phyloP scores from a whole-genome alignment of 345 rosid genomes.

The Raphanus sativus region DNA sequence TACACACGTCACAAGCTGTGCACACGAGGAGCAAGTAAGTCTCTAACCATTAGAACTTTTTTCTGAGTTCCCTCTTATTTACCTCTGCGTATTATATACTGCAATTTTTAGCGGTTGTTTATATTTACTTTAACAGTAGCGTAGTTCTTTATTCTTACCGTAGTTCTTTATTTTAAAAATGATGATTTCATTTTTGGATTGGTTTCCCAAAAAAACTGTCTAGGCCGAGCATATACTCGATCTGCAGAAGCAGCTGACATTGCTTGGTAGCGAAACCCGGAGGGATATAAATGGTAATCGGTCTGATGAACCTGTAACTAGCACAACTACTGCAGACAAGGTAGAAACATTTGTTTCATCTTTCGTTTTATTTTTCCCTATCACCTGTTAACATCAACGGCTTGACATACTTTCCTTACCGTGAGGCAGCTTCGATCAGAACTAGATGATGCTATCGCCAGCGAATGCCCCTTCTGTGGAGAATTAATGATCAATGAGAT shows the following conservation, averaged over 20 bases:
- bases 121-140: not conserved
- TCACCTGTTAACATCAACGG: not conserved
- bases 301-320: conserved; percentile 60
- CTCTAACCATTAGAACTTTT: not conserved
- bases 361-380: not conserved
- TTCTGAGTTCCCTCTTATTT: conserved; percentile 11
- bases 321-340: conserved; percentile 74
- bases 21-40: conserved; percentile 37
- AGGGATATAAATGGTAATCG: conserved; percentile 64
- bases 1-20: conserved; percentile 45
- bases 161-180: not conserved
- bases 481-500: conserved; percentile 91
- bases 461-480: conserved; percentile 95
- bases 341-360: conserved; percentile 34
- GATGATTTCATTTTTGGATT: conserved; percentile 16
- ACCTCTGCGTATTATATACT: not conserved
- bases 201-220: conserved; percentile 18
- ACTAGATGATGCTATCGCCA: conserved; percentile 91
- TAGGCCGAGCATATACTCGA: conserved; percentile 86
- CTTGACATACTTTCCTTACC: conserved; percentile 15
- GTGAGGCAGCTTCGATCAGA: conserved; percentile 77
- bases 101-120: not conserved
- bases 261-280: conserved; percentile 71
- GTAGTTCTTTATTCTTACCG: not conserved
- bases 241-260: conserved; percentile 88